Evolutionary conservation across 2,329 filamentous ascomycete genomes (phyloP).

Genomic region (Ustilaginoidea virens): DNA sequence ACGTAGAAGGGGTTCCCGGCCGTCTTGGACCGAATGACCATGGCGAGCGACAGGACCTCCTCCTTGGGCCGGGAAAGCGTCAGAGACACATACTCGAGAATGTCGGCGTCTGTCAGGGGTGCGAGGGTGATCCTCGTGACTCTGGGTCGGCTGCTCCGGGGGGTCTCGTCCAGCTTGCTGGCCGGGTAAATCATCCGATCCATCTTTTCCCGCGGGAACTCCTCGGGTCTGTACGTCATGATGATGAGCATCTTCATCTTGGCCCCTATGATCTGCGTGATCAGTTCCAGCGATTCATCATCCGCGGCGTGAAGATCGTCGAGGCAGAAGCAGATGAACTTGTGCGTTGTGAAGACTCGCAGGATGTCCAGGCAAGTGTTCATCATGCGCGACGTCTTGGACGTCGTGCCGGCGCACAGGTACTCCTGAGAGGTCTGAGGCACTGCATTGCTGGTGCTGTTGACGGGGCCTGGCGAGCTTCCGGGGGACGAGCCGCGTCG

Average conservation of each 20-base stretch:
- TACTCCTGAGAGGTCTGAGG: slow-evolving; percentile 44
- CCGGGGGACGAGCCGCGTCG: slow-evolving; percentile 35
- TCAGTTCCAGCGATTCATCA: slow-evolving; percentile 69
- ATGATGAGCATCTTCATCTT: slow-evolving; percentile 72
- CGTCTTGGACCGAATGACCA: slow-evolving; percentile 80
- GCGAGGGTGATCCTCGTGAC: slow-evolving; percentile 57
- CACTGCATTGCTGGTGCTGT: slow-evolving; percentile 20
- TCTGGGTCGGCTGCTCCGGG: slow-evolving; percentile 32
- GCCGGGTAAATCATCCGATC: slow-evolving; percentile 37
- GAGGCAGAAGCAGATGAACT: slow-evolving; percentile 75
- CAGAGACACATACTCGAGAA: slow-evolving; percentile 65
- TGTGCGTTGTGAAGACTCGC: slow-evolving; percentile 64
- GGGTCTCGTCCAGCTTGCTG: slow-evolving; percentile 35
- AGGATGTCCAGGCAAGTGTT: slow-evolving; percentile 81
- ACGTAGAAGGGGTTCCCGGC: slow-evolving; percentile 84
- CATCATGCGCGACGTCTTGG: slow-evolving; percentile 59
- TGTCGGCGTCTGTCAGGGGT: slow-evolving; percentile 64
- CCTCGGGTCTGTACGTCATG: slow-evolving; percentile 58
- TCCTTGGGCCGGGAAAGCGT: slow-evolving; percentile 62
- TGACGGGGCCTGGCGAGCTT: slow-evolving; percentile 21
- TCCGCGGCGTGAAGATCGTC: slow-evolving; percentile 89
- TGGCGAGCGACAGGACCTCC: slow-evolving; percentile 60
- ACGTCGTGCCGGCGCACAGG: slow-evolving; percentile 39
- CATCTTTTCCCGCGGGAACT: slow-evolving; percentile 40
- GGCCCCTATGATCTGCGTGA: slow-evolving; percentile 63